Conservation (phyloP, 2,329 filamentous ascomycete genomes). For the Fusarium papillatum region DNA sequence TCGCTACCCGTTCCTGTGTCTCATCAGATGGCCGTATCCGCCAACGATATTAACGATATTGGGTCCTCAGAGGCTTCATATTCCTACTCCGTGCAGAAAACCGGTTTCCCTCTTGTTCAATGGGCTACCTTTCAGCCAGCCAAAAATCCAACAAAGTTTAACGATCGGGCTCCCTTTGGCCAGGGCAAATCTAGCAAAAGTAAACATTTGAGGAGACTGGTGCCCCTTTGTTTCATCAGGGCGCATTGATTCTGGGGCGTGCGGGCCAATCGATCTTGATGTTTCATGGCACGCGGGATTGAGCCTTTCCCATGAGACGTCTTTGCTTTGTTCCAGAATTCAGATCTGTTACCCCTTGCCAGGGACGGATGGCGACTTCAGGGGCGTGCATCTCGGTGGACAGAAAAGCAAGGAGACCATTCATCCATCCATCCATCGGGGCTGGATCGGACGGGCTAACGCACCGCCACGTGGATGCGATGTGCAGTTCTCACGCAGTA, state of each 20-base stretch:
- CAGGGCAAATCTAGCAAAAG: constrained; percentile 23
- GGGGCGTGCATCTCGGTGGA: constrained; percentile 21
- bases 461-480: constrained; percentile 42
- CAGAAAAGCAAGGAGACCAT: constrained; percentile 29
- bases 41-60: constrained; percentile 15
- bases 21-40: constrained; percentile 23
- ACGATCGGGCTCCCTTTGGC: constrained; percentile 17
- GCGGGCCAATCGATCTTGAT: constrained; percentile 39
- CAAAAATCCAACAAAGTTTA: constrained; percentile 23
- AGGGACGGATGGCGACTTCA: constrained; percentile 25
- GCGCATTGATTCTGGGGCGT: constrained; percentile 34
- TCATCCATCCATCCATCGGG: constrained; percentile 12
- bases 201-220: constrained; percentile 20
- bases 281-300: constrained; percentile 38
- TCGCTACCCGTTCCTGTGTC: constrained; percentile 37
- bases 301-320: constrained; percentile 19
- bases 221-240: constrained; percentile 41
- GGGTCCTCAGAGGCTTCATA: neutral
- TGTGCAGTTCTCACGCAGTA: constrained; percentile 14
- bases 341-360: constrained; percentile 24
- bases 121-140: neutral
- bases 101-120: neutral
- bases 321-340: constrained; percentile 40
- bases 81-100: constrained; percentile 1
- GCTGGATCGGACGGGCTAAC: constrained; percentile 24